phyloP scores from a whole-genome alignment of 2,329 filamentous ascomycete species.

The Fusarium drepaniforme region DNA sequence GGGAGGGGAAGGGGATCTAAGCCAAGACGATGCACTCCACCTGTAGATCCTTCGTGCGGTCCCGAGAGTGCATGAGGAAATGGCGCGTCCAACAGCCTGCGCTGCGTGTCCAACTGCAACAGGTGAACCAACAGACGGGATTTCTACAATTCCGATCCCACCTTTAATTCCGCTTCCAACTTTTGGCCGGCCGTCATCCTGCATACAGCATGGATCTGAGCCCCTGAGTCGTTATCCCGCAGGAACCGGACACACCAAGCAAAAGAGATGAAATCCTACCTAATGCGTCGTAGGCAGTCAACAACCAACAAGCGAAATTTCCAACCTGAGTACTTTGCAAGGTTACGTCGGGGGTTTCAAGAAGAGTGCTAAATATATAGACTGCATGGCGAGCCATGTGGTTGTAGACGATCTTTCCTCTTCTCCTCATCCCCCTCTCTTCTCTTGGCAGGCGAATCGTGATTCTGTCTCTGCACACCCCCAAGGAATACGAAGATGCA shows the following conservation, averaged over 20 bases:
- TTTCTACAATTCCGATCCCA: not conserved
- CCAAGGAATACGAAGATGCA: constrained; percentile 20
- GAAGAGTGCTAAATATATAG: constrained; percentile 29
- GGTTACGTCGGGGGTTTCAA: not conserved
- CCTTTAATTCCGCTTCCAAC: not conserved
- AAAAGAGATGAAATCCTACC: constrained; percentile 29
- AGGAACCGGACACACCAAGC: not conserved
- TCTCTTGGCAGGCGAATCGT: constrained; percentile 12
- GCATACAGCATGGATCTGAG: constrained; percentile 19
- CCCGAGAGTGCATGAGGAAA: constrained; percentile 15
- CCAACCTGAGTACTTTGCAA: not conserved
- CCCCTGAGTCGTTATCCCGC: constrained; percentile 9
- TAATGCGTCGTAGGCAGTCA: constrained; percentile 16
- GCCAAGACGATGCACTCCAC: constrained; percentile 3
- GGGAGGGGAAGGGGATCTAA: not conserved
- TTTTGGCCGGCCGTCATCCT: not conserved
- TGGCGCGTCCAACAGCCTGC: not conserved
- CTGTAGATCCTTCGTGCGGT: constrained; percentile 8
- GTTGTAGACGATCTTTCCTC: constrained; percentile 18
- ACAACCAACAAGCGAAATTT: constrained; percentile 3
- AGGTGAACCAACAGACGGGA: not conserved
- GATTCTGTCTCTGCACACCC: constrained; percentile 8
- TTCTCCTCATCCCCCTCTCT: constrained; percentile 11
- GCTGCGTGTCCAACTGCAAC: not conserved
- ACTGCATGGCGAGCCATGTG: constrained; percentile 23